phyloP scores from a whole-genome alignment of 2,329 filamentous ascomycete genomes.

The Magnaporthiopsis poae region DNA sequence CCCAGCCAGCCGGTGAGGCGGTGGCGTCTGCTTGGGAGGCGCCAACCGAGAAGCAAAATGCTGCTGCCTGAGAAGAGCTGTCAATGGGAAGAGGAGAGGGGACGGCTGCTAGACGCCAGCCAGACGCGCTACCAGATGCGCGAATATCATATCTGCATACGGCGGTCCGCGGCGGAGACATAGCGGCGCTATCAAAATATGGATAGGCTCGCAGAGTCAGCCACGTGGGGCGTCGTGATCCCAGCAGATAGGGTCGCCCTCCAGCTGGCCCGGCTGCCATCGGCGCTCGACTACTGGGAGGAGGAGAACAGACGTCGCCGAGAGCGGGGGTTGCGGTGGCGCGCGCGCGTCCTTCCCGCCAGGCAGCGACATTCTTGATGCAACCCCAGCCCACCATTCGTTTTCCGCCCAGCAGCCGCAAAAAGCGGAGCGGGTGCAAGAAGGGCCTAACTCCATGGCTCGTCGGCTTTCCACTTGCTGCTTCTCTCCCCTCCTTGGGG shows the following conservation, averaged over 20 bases:
- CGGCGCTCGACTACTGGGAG: not conserved
- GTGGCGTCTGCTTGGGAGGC: not conserved
- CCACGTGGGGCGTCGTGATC: not conserved
- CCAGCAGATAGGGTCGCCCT: too few species aligned
- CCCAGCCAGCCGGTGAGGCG: not conserved
- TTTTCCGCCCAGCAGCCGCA: not conserved
- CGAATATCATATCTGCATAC: too few species aligned
- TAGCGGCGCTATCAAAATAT: not conserved
- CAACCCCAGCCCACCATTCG: not conserved
- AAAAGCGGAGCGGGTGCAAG: not conserved
- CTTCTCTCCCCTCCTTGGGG: too few species aligned
- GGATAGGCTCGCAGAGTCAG: not conserved
- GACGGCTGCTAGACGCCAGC: not conserved
- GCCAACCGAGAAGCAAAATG: not conserved
- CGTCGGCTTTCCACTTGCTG: not conserved
- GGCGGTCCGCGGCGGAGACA: too few species aligned
- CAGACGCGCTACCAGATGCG: not conserved
- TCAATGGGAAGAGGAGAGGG: not conserved
- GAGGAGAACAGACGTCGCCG: not conserved
- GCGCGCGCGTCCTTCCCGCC: slow-evolving; percentile 2
- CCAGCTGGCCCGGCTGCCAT: not conserved
- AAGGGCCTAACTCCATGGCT: not conserved
- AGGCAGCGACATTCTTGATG: slow-evolving; percentile 3
- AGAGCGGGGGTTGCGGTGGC: not conserved
- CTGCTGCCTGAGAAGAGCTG: not conserved